Conservation (phyloP, 495 filamentous ascomycete genomes). For the Pyrenopolyporus hunteri region DNA sequence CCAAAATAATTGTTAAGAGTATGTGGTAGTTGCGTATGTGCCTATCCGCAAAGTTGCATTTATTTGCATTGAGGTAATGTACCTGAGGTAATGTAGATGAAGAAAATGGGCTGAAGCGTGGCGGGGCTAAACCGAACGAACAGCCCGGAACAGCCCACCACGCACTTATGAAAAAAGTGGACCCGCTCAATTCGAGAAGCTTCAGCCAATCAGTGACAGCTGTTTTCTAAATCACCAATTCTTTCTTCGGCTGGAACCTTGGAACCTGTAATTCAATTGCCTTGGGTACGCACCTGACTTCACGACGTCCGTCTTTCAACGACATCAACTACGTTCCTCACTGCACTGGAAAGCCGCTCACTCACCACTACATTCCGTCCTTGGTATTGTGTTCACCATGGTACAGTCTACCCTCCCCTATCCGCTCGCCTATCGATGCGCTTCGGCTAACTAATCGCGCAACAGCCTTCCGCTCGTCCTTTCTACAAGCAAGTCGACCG, state of each 20-base stretch:
- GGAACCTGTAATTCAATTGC: slow-evolving; percentile 31
- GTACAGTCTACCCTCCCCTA: slow-evolving; percentile 34
- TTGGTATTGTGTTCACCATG: slow-evolving; percentile 41
- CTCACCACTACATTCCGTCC: neutral
- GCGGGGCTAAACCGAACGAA: neutral
- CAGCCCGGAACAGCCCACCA: slow-evolving; percentile 29
- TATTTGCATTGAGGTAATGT: neutral
- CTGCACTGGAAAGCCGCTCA: neutral
- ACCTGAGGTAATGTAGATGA: neutral
- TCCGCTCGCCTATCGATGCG: neutral
- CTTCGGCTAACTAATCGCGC: slow-evolving; percentile 42
- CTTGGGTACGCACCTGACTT: slow-evolving; percentile 8
- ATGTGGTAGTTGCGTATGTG: too few species aligned
- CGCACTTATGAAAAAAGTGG: slow-evolving; percentile 11
- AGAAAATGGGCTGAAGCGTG: neutral
- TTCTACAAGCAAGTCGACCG: slow-evolving; percentile 81
- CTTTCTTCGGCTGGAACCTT: slow-evolving; percentile 19
- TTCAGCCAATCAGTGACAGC: slow-evolving; percentile 47
- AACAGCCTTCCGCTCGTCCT: slow-evolving; percentile 50
- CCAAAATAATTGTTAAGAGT: too few species aligned
- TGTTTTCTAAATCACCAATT: slow-evolving; percentile 37
- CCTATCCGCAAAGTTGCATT: too few species aligned
- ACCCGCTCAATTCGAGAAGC: slow-evolving; percentile 32
- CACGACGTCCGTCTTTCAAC: slow-evolving; percentile 10
- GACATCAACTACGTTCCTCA: neutral